Evolutionary conservation across 1,284 basidiomycete species (phyloP), one percentile per base, ranked within the genome.

Genomic region (Malassezia sp.): DNA sequence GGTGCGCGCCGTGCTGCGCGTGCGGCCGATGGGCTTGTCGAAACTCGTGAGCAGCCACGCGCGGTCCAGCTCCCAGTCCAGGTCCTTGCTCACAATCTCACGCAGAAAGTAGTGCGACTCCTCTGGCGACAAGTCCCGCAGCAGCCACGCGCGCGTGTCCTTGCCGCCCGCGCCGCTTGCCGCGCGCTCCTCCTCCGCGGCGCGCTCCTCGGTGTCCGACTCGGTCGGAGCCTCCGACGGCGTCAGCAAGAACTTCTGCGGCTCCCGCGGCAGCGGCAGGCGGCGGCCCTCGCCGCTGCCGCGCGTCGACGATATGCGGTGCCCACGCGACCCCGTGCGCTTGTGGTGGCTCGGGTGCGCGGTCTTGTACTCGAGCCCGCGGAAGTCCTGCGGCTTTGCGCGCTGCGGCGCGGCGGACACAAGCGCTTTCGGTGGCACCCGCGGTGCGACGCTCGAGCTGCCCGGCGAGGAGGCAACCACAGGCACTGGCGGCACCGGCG

Each of bases 81-180:
- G 55, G 38, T 67, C 60, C 29, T 58, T 51, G 33, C 34, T 18
- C 0, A 63, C 52, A 9, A 67, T 45, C 24, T 59, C 57, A 22
- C 60, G 59, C 35, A 67, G 32, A 41, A 67, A 57, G 51, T 62
- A 67, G 52, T 65, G 58, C 6, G 51, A 53, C 45, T 63, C 55
- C 50, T 64, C 55, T 2, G 60, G 52, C 18, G 54, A 40, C 12
- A 65, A 41, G 27, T 56, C 53, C 27, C 56, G 50, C 24, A 57
- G 32, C 17, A 63, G 58, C 63, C 63, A 65, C 11, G 53, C 36
- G 36, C 28, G 35, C 12, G 27, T 23, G 3, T 22, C 10, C 21
- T 36, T 27, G 15, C 35, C 9, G 21, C 9, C 20, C 30, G 27
- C 21, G 28, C 5, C 21, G 10, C 11, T 17, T 5, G 23, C 31